A percentile compares a stretch with the other conserved stretches of the same genome.
Conservation (phyloP, 2,329 filamentous ascomycete species). For the Cyclaneusma minus region DNA sequence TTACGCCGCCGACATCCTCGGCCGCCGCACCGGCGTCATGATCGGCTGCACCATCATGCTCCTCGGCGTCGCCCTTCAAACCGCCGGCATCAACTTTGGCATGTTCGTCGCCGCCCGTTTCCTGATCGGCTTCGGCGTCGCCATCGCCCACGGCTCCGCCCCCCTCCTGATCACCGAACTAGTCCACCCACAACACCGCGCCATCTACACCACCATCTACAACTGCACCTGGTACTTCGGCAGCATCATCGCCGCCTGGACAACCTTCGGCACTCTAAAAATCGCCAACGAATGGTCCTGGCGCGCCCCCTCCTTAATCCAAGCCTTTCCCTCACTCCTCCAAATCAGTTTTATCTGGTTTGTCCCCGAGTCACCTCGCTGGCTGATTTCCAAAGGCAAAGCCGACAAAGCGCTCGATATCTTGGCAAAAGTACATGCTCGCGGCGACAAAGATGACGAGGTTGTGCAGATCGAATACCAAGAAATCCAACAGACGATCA, state of each 20-base stretch:
- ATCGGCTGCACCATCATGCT: slow-evolving; percentile 29
- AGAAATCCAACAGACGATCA: slow-evolving; percentile 28
- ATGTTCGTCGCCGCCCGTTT: slow-evolving; percentile 28
- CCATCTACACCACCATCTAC: slow-evolving; percentile 29
- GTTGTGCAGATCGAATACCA: slow-evolving; percentile 24
- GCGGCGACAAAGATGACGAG: slow-evolving; percentile 21
- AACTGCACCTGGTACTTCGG: slow-evolving; percentile 29
- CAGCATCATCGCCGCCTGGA: slow-evolving; percentile 28
- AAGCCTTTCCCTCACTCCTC: slow-evolving; percentile 14
- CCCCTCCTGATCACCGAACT: slow-evolving; percentile 27
- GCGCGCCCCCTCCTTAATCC: slow-evolving; percentile 18
- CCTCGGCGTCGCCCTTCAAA: slow-evolving; percentile 26
- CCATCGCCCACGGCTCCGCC: slow-evolving; percentile 14
- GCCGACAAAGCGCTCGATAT: slow-evolving; percentile 20
- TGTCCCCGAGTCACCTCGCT: slow-evolving; percentile 21
- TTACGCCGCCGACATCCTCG: slow-evolving; percentile 30
- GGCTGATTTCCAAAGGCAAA: slow-evolving; percentile 19
- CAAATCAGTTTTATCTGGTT: slow-evolving; percentile 3
- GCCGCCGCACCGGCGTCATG: slow-evolving; percentile 29
- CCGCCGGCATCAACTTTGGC: slow-evolving; percentile 21
- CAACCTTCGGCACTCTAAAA: slow-evolving; percentile 23
- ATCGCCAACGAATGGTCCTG: slow-evolving; percentile 14
- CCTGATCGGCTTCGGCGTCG: slow-evolving; percentile 21
- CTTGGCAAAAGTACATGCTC: slow-evolving; percentile 29
- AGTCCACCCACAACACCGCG: slow-evolving; percentile 31